Conservation (phyloP, 2,329 filamentous ascomycete genomes). For the Ceratocystis harringtonii region DNA sequence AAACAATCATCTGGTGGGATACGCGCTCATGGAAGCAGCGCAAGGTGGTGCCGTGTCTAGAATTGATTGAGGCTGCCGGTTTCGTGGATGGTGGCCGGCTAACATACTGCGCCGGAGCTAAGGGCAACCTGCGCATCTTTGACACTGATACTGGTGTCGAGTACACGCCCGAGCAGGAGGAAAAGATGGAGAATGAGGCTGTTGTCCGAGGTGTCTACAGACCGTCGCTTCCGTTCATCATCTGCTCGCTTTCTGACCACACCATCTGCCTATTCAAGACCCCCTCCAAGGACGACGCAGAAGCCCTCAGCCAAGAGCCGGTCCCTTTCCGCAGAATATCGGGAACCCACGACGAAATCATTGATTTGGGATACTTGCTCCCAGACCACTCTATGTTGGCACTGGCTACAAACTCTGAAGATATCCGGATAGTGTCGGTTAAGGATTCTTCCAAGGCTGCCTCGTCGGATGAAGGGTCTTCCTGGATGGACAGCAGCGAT, state of each 20-base stretch:
- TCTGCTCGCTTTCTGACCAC: conserved; percentile 80
- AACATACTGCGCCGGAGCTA: conserved; percentile 73
- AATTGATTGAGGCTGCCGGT: conserved; percentile 70
- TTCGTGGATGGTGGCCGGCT: conserved; percentile 58
- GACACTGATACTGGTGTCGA: conserved; percentile 61
- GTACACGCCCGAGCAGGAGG: conserved; percentile 56
- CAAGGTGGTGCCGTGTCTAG: conserved; percentile 68
- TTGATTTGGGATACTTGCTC: conserved; percentile 78
- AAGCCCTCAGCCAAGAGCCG: conserved; percentile 22
- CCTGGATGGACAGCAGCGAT: conserved; percentile 21
- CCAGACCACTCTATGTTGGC: conserved; percentile 69
- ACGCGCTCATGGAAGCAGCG: conserved; percentile 67
- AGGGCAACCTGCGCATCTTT: conserved; percentile 74
- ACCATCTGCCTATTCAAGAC: conserved; percentile 59
- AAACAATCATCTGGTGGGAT: conserved; percentile 89
- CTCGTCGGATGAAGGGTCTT: conserved; percentile 19
- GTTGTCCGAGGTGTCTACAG: conserved; percentile 60
- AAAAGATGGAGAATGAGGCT: conserved; percentile 44
- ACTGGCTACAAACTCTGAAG: conserved; percentile 87
- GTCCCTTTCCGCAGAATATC: conserved; percentile 64
- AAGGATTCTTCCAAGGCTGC: conserved; percentile 23
- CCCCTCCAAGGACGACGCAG: conserved; percentile 23
- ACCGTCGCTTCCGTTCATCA: conserved; percentile 49
- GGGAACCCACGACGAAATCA: conserved; percentile 94
- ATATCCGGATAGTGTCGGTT: conserved; percentile 73